Base-by-base conservation (phyloP, 2,329 filamentous ascomycete species). In the Trichophyton mentagrophytes region DNA sequence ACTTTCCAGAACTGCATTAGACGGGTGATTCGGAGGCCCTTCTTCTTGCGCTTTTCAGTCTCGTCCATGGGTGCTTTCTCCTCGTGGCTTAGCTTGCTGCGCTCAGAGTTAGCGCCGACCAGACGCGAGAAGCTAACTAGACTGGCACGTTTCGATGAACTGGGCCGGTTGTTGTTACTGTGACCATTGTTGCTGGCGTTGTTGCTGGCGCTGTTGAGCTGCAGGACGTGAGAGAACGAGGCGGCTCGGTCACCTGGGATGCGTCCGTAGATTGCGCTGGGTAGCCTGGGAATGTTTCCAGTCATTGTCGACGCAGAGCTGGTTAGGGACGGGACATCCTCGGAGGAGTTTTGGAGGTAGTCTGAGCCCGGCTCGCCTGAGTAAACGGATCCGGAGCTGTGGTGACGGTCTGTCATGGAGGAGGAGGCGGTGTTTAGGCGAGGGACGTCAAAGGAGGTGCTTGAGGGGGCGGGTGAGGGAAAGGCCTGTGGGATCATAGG, bases 301-400 rank as follows among this genome's bases (percentile, higher is more conserved):
- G 76, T 76, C 67, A 72, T 74, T 8, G 75, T 79, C 1, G 77
- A 79, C 46, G 76, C 72, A 65, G 76, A 78, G 66, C 77, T 78
- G 27, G 75, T 79, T 36, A 79, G 67, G 27, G 77, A 79, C 15
- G 77, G 77, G 3, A 79, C 75, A 70, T 79, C 77, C 49, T 79
- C 77, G 47, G 74, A 69, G 1, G 77, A 79, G 40, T 70, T 70
- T 46, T 76, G 74, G 38, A 71, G 69, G 61, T 70, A 69, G 15
- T 76, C 74, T 57, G 71, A 68, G 49, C 69, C 68, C 22, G 70
- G 69, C 47, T 77, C 72, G 49, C 70, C 65, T 5, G 68, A 64
- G 15, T 67, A 66, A 15, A 63, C 61, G n/a, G 66, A 68, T 44
- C 62, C 57, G 27, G 69, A 70, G 64, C 69, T 72, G 36, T 72